Evolutionary conservation across 2,329 filamentous ascomycete genomes (phyloP), one percentile per base, ranked within the genome.

Genomic region (Colletotrichum chrysophilum): DNA sequence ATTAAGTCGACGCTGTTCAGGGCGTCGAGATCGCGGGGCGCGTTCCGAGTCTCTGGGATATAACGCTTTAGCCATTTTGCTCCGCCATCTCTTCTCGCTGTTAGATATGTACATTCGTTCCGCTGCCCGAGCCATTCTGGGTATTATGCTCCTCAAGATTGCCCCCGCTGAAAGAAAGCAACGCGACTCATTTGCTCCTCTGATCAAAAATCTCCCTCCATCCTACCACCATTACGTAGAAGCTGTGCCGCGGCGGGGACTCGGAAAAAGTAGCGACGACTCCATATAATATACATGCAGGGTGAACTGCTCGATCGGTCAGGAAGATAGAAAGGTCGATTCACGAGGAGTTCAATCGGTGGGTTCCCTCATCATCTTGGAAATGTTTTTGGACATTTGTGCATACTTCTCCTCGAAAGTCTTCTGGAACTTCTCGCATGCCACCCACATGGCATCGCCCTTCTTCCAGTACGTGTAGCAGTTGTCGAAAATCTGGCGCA

Each of bases 401-500:
- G 84, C 83, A 79, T 88, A 93, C 82, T 93, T 92, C 78, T 92
- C 88, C 79, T 91, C 90, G 77, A 91, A 88, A 13, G 86, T 87
- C 76, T 89, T 90, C 81, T 93, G 88, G 66, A 93, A 88, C 76
- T 88, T 89, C 82, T 91, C 87, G 76, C 91, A 91, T 1, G 89
- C 86, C 1, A 81, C 80, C 84, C 88, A 92, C 84, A 93, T 91
- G 0, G 87, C 86, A 66, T 91, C 88, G 30, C 86, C 86, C 76
- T 87, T 86, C 64, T 85, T 88, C 89, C 91, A 93, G 82, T 93
- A 93, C n/a, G 87, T 88, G 81, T 90, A 92, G 81, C 91, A 93
- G 81, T 93, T 93, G 30, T 87, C 83, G 74, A 93, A 93, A 43
- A 93, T 93, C 79, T 91, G 90, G 8, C 89, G 88, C 79, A 93